Percentiles rank a stretch among this genome's conserved stretches.
Conservation (phyloP, 2,329 filamentous ascomycete species). For the Thelonectria blattea region DNA sequence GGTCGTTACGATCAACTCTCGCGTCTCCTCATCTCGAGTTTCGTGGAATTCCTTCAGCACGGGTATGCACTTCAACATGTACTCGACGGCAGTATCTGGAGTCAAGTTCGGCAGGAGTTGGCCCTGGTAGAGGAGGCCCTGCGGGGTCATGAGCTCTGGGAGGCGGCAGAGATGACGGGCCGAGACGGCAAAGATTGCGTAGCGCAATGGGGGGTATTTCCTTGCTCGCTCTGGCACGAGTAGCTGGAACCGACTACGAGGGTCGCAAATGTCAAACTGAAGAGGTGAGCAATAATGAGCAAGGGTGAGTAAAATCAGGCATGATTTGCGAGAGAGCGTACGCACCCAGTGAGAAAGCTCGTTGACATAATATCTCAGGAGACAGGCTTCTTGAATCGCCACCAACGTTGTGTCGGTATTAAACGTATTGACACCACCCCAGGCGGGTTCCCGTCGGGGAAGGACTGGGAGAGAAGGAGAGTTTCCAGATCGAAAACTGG, state of each 20-base stretch:
- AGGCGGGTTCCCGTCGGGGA: constrained; percentile 22
- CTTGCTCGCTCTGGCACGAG: constrained; percentile 27
- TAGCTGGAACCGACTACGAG: constrained; percentile 19
- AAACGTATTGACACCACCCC: constrained; percentile 11
- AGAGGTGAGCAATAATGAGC: accelerated
- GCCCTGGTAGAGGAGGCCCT: constrained; percentile 23
- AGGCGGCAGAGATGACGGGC: constrained; percentile 23
- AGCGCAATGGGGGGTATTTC: constrained; percentile 22
- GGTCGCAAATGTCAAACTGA: constrained; percentile 30
- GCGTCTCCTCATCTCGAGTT: constrained; percentile 22
- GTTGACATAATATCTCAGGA: constrained; percentile 30
- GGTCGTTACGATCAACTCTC: constrained; percentile 26
- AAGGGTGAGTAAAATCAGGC: accelerated
- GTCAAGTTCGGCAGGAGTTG: constrained; percentile 22
- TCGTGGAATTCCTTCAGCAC: constrained; percentile 31
- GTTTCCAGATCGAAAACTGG: not conserved
- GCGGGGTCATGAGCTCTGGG: constrained; percentile 8
- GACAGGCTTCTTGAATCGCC: constrained; percentile 27
- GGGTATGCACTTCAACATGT: constrained; percentile 29
- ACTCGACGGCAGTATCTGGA: constrained; percentile 23
- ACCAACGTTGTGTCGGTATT: not conserved
- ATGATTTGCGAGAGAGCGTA: accelerated
- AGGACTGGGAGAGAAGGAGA: not conserved
- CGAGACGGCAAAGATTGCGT: constrained; percentile 29
- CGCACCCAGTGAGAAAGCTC: constrained; percentile 29